Conservation (phyloP, 352 stramenopile species). For the Phytophthora nicotianae region DNA sequence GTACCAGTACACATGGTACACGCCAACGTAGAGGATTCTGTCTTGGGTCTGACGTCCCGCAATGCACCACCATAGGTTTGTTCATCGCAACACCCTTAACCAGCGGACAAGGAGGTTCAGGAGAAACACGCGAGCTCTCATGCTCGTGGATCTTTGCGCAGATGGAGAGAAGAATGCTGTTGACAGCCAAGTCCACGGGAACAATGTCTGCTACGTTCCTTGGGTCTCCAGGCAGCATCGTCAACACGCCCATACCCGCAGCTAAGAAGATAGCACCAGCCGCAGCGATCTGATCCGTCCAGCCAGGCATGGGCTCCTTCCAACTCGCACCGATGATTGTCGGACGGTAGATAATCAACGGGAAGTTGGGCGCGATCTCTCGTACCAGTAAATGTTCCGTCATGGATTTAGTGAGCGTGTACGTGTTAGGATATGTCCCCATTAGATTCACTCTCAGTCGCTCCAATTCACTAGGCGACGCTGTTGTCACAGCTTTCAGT, state of each 20-base stretch:
- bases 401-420: slow-evolving; percentile 90
- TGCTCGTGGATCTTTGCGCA: slow-evolving; percentile 45
- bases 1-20: slow-evolving; percentile 61
- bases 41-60: slow-evolving; percentile 73
- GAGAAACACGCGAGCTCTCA: slow-evolving; percentile 12
- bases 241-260: slow-evolving; percentile 78
- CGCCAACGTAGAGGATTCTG: slow-evolving; percentile 85
- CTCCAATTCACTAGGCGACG: slow-evolving; percentile 62
- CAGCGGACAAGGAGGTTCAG: slow-evolving; percentile 10
- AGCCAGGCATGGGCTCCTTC: slow-evolving; percentile 86
- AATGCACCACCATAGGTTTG: slow-evolving; percentile 70
- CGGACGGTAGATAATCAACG: slow-evolving; percentile 79
- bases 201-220: slow-evolving; percentile 85
- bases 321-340: slow-evolving; percentile 89
- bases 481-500: slow-evolving; percentile 54
- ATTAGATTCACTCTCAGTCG: slow-evolving; percentile 79
- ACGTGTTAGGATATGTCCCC: slow-evolving; percentile 90
- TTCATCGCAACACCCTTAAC: slow-evolving; percentile 25
- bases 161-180: slow-evolving; percentile 69
- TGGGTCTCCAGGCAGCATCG: slow-evolving; percentile 79
- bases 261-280: slow-evolving; percentile 83
- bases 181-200: slow-evolving; percentile 81
- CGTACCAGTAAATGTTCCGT: slow-evolving; percentile 76
- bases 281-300: slow-evolving; percentile 82
- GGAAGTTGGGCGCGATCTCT: slow-evolving; percentile 49